Conservation (phyloP, 331 rosid genomes). For the Malus hybrid region DNA sequence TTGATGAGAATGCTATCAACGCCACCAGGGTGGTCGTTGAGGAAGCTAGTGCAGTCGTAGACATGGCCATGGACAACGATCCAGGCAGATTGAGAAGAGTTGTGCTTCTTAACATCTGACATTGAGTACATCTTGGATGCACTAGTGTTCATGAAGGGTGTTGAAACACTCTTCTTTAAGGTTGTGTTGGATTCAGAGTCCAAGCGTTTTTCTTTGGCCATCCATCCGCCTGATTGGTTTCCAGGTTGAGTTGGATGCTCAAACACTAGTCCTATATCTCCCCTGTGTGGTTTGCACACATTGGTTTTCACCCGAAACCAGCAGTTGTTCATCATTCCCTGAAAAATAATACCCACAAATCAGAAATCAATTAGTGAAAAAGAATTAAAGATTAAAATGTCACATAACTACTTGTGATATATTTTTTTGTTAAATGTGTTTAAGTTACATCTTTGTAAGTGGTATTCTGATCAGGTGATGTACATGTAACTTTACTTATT, state of each 20-base stretch:
- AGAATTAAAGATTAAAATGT: not conserved
- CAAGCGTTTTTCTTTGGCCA: slow-evolving; percentile 49
- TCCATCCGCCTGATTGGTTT: slow-evolving; percentile 87
- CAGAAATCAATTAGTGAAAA: not conserved
- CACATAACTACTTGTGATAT: not conserved
- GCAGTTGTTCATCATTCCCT: slow-evolving; percentile 98
- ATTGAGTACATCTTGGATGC: slow-evolving; percentile 34
- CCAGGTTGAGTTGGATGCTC: slow-evolving; percentile 88
- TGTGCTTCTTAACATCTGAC: slow-evolving; percentile 55
- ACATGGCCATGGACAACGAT: slow-evolving; percentile 63
- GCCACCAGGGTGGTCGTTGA: slow-evolving; percentile 88
- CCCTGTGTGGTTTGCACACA: slow-evolving; percentile 53
- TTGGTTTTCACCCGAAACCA: slow-evolving; percentile 75
- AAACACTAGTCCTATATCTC: slow-evolving; percentile 64
- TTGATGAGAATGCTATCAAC: slow-evolving; percentile 78
- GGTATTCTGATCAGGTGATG: too few species aligned
- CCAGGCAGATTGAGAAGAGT: slow-evolving; percentile 52
- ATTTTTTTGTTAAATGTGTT: not conserved
- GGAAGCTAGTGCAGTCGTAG: slow-evolving; percentile 68
- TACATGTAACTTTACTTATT: not conserved
- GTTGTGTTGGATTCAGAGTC: slow-evolving; percentile 30
- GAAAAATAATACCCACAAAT: not conserved
- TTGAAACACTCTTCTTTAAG: slow-evolving; percentile 51
- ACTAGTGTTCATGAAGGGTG: slow-evolving; percentile 67
- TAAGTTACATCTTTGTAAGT: too few species aligned